Evolutionary conservation across 495 filamentous ascomycete genomes (phyloP).

Genomic region (Rhizodiscina lignyota): DNA sequence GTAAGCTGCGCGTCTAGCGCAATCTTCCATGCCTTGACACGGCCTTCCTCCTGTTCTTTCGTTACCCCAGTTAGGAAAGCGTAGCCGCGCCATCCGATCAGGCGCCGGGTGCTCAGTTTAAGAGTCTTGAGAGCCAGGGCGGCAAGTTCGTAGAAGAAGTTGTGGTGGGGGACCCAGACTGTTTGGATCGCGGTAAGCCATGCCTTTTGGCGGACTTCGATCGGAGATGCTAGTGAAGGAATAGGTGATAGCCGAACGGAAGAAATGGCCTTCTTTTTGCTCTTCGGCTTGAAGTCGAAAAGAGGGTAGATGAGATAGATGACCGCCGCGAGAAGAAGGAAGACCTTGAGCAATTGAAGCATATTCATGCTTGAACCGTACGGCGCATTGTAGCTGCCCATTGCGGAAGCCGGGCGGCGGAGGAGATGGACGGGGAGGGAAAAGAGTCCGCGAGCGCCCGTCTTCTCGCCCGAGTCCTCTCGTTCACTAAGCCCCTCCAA

Average conservation of each 20-base stretch:
- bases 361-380: too few relatives aligned
- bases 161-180: constrained; percentile 81
- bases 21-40: constrained; percentile 87
- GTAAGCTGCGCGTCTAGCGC: constrained; percentile 88
- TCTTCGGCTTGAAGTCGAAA: constrained; percentile 40
- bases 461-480: constrained; percentile 36
- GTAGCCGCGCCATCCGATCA: constrained; percentile 61
- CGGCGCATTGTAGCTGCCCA: constrained; percentile 7
- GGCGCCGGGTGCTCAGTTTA: constrained; percentile 64
- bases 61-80: constrained; percentile 62
- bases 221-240: constrained; percentile 62
- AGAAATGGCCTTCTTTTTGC: constrained; percentile 22
- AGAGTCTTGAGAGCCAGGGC: constrained; percentile 63
- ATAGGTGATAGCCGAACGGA: constrained; percentile 29
- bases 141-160: constrained; percentile 67
- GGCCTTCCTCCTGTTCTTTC: constrained; percentile 69
- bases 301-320: constrained; percentile 52
- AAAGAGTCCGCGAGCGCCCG: constrained; percentile 53
- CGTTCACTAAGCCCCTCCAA: constrained; percentile 53
- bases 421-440: constrained; percentile 40
- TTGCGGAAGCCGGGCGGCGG: constrained; percentile 4
- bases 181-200: constrained; percentile 93
- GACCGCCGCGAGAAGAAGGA: constrained; percentile 46
- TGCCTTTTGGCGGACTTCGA: constrained; percentile 72
- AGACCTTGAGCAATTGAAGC: constrained; percentile 32